Percentiles rank a stretch among this genome's conserved stretches.
phyloP scores from a whole-genome alignment of 106 monocot species.

The Acorus gramineus region DNA sequence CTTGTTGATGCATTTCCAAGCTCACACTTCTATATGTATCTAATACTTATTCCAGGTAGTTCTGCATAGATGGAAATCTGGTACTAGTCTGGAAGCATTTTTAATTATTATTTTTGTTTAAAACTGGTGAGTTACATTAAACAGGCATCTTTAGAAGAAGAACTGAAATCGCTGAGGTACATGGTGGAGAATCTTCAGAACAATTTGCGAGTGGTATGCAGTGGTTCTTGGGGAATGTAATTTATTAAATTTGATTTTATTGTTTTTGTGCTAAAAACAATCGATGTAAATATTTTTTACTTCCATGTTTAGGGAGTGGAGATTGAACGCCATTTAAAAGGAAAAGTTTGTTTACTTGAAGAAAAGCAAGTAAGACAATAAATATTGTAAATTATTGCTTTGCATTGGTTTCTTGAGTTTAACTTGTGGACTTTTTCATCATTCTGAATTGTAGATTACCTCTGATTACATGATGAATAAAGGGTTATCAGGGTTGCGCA shows the following conservation, averaged over 20 bases:
- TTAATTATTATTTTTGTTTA: not conserved
- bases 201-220: constrained; percentile 77
- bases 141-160: constrained; percentile 81
- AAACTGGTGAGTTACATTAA: not conserved
- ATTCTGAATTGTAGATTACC: constrained; percentile 28
- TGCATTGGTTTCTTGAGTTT: not conserved
- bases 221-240: not conserved
- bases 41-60: no score
- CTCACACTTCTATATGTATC: no score
- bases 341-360: constrained; percentile 43
- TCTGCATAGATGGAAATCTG: not conserved
- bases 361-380: constrained; percentile 50
- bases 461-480: constrained; percentile 32
- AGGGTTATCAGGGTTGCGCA: constrained; percentile 37
- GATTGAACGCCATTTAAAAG: constrained; percentile 83
- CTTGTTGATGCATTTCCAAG: no score
- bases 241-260: constrained; percentile 1
- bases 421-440: constrained; percentile 8
- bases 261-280: not conserved
- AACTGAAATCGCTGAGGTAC: constrained; percentile 42
- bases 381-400: not conserved
- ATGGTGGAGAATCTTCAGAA: constrained; percentile 62
- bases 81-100: not conserved
- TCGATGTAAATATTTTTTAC: not conserved
- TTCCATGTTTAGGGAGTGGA: constrained; percentile 55